Conservation (phyloP, 495 filamentous ascomycete species). For the Viridothelium virens region DNA sequence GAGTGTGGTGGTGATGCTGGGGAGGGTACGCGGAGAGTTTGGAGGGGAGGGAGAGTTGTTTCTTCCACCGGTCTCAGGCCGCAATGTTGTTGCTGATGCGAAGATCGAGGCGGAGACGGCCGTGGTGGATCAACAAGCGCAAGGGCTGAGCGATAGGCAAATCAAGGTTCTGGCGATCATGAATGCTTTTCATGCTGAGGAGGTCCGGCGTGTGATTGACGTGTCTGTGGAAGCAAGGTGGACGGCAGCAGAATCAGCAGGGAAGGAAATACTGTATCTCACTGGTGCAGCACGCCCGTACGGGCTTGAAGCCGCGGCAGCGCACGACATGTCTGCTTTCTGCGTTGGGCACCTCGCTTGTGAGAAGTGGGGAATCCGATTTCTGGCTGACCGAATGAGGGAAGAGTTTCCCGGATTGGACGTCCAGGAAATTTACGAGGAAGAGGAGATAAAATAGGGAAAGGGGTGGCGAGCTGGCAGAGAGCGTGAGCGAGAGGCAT, state of each 20-base stretch:
- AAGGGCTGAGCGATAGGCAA: neutral
- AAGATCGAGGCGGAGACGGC: neutral
- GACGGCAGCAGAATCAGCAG: neutral
- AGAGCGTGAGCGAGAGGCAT: neutral
- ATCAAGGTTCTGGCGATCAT: conserved; percentile 23
- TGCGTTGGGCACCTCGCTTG: conserved; percentile 23
- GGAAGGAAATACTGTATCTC: conserved; percentile 21
- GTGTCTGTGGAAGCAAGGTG: conserved; percentile 14
- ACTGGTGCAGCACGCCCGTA: conserved; percentile 19
- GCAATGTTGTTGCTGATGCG: neutral
- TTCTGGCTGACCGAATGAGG: conserved; percentile 16
- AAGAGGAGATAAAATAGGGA: neutral
- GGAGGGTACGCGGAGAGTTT: conserved; percentile 18
- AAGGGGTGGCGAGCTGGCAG: neutral
- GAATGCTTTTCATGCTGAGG: conserved; percentile 24
- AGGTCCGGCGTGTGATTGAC: conserved; percentile 19
- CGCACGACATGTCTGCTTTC: conserved; percentile 17
- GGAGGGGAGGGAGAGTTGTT: conserved; percentile 12
- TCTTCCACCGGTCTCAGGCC: neutral
- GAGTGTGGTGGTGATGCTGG: neutral
- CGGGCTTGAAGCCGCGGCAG: conserved; percentile 21
- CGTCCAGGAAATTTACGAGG: conserved; percentile 21
- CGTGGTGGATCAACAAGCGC: neutral
- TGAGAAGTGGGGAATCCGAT: conserved; percentile 25
- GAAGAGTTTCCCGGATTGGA: conserved; percentile 17